Evolutionary conservation across 176 grass and related monocot species (phyloP), one percentile per base, ranked within the genome.

Genomic region (Carex myosuroides): DNA sequence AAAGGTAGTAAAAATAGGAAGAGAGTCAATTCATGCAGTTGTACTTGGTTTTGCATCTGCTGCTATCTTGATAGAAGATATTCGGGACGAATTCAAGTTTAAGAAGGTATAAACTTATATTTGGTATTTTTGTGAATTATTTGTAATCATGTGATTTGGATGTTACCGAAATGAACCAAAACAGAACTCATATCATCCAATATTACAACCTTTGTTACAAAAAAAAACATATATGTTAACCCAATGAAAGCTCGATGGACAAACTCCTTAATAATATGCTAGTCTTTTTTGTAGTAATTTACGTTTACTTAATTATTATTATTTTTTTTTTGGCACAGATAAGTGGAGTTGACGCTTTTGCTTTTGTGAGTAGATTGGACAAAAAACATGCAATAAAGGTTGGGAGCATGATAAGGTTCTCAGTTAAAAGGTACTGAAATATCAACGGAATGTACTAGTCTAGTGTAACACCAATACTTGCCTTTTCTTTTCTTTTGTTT

Each of bases 321-420:
- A 4, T 85, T 17, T 24, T 61, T 84, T 77, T 39, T 78, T 85
- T 81, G 10, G 37, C 24, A 84, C 83, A 99, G 91, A 92, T 69
- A 85, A 61, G 83, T 83, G 82, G 13, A 85, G 84, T n/a, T 22
- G 86, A 82, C 63, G 89, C 54, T 68, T 99, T 95, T 69, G 89
- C 54, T 68, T 99, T 95, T 90, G 63, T 87, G 73, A 94, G 91
- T 73, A 83, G 44, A 66, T 78, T 79, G 1, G 86, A 99, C 68
- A 89, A 85, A 58, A 18, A 58, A 1, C 96, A 99, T 67, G 58
- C 86, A 30, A 95, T 99, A 24, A 85, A 81, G 86, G 87, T 68
- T 46, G 93, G 93, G 86, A 94, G 88, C 84, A 92, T 94, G 89
- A 95, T 99, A 87, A 82, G 85, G 29, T 99, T 99, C 86, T 87